Base-by-base conservation (phyloP, 176 grass and related monocot species). In the Luzula sylvatica region DNA sequence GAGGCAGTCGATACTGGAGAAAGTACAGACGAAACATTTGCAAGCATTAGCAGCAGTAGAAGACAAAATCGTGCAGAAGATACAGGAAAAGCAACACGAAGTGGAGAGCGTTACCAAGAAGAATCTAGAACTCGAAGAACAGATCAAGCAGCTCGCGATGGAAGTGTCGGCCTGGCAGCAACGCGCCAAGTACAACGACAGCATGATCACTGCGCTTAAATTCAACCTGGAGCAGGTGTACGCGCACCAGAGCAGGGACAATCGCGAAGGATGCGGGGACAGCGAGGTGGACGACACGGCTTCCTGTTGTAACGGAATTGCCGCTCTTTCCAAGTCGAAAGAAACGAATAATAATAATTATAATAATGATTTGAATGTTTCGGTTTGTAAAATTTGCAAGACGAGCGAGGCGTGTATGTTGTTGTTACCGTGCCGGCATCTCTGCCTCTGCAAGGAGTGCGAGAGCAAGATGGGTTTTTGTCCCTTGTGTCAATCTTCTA, bases 141-240 rank as follows among this genome's bases (percentile, higher is more conserved):
- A 98, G 65, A 86, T 90, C 48, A 86, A 82, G 53, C 86, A 90
- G 66, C 59, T 90, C 68, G 72, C 81, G 15, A 55, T 78, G 54
- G 92, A 98, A 74, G 92, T 82, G 66, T 72, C 65, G 56, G 70
- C 81, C 3, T 98, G 92, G 92, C 92, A 98, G 75, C 86, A 87
- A 42, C 72, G 92, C n/a, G 92, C 81, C 26, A 98, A 87, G 81
- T 87, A 98, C 65, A 90, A 98, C 8, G 92, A 98, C 58, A 98
- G 75, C 72, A 83, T 98, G 85, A 88, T 98, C 32, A 86, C 55
- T 46, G 78, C 86, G 68, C 86, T 98, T 46, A 98, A 98, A 64
- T 90, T 82, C 68, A 98, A 86, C 55, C 40, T 98, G 47, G 78
- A 87, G 15, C 78, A 98, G 68, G 81, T 98, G 38, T 98, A 77